These are phyloP conservation scores for Coemansia reversa DNA, from an alignment of 192 early-diverging fungal species.

Conservation along the genomic window DNA sequence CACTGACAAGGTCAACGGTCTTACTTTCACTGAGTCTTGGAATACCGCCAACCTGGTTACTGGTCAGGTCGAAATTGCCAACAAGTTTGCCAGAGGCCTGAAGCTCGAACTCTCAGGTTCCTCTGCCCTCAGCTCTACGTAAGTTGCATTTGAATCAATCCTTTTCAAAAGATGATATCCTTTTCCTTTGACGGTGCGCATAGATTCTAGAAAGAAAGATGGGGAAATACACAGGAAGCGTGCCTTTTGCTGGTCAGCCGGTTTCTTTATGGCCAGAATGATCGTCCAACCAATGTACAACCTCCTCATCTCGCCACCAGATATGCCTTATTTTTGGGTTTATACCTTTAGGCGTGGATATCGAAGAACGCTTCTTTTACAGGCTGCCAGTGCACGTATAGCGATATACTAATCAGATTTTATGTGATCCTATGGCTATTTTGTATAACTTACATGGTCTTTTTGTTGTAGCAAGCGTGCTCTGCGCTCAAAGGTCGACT, in stretches of 20 bases:
- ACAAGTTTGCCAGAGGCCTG: slow-evolving; percentile 93
- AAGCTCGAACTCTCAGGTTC: slow-evolving; percentile 90
- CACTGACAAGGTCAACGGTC: slow-evolving; percentile 87
- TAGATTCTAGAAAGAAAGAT: background rate
- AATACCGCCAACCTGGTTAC: slow-evolving; percentile 90
- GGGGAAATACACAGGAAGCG: no score
- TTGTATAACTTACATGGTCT: background rate
- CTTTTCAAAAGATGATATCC: background rate
- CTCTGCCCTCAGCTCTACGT: slow-evolving; percentile 71
- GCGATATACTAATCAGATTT: background rate
- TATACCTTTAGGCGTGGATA: background rate
- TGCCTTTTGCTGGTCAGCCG: background rate
- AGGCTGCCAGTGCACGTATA: background rate
- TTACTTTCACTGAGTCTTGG: slow-evolving; percentile 97
- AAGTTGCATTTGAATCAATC: slow-evolving; percentile 38
- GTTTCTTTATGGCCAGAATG: background rate
- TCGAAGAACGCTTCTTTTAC: background rate
- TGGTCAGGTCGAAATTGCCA: slow-evolving; percentile 89
- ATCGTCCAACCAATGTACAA: background rate
- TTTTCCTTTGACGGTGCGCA: background rate
- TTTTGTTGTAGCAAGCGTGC: slow-evolving; percentile 41
- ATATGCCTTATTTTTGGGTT: background rate
- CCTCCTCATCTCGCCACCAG: background rate
- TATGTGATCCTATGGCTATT: background rate
- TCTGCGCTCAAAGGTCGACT: slow-evolving; percentile 69